Conservation (phyloP, 352 stramenopile genomes). For the Globisporangium cylindrosporum region DNA sequence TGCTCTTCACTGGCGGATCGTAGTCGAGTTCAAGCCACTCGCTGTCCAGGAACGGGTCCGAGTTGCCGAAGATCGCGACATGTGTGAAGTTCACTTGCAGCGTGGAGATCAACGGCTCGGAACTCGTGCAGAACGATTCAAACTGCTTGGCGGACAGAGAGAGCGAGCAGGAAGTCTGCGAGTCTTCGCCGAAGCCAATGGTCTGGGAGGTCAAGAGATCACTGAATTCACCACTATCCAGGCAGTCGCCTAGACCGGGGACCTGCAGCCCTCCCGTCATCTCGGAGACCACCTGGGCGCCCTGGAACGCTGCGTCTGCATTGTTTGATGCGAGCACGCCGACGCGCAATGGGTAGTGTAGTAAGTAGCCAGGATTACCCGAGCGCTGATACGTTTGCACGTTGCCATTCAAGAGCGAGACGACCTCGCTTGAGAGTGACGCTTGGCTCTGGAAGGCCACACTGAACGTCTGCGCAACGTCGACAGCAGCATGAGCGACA, state of each 20-base stretch:
- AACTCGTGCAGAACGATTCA: slow-evolving; percentile 25
- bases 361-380: slow-evolving; percentile 37
- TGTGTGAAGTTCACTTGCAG: slow-evolving; percentile 43
- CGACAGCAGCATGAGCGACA: neutral
- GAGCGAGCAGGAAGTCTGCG: slow-evolving; percentile 30
- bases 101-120: slow-evolving; percentile 12
- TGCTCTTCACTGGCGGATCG: slow-evolving; percentile 24
- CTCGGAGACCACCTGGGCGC: slow-evolving; percentile 22
- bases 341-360: slow-evolving; percentile 34
- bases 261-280: slow-evolving; percentile 32
- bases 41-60: slow-evolving; percentile 30
- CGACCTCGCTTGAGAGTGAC: slow-evolving; percentile 6
- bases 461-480: slow-evolving; percentile 31
- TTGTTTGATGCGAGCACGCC: slow-evolving; percentile 21
- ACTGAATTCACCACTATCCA: neutral
- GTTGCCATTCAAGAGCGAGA: slow-evolving; percentile 36
- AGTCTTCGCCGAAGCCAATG: slow-evolving; percentile 39
- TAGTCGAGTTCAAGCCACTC: slow-evolving; percentile 46
- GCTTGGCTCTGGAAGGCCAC: slow-evolving; percentile 29
- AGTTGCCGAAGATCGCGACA: slow-evolving; percentile 39
- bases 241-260: slow-evolving; percentile 28
- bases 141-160: slow-evolving; percentile 27
- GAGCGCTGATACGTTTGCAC: slow-evolving; percentile 32
- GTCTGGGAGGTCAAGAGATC: slow-evolving; percentile 1
- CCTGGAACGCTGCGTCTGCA: neutral